Conservation (phyloP, 1,284 basidiomycete species). For the Termitomyces sp. region DNA sequence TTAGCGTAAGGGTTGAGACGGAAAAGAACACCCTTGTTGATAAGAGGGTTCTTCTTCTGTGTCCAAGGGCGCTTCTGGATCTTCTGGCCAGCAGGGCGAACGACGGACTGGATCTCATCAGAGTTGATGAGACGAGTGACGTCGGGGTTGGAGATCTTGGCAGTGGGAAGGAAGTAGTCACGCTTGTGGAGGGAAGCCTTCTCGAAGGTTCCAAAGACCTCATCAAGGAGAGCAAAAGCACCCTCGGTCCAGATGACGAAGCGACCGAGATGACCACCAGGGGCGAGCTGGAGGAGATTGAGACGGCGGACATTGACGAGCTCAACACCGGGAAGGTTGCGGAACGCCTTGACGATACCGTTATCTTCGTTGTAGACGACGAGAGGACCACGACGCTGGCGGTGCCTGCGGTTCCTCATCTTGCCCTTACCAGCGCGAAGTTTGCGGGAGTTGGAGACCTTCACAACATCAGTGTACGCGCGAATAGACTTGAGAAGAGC, state of each 20-base stretch:
- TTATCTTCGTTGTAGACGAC: constrained; percentile 98
- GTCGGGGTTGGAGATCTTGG: constrained; percentile 97
- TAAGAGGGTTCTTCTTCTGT: constrained; percentile 99
- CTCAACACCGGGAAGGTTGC: constrained; percentile 99
- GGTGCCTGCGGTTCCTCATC: constrained; percentile 94
- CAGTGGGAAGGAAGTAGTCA: constrained; percentile 86
- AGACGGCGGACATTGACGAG: constrained; percentile 91
- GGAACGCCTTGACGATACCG: constrained; percentile 97
- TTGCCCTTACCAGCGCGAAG: constrained; percentile 98
- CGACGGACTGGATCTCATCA: constrained; percentile 92
- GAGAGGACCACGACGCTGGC: constrained; percentile 96
- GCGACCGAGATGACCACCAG: constrained; percentile 98
- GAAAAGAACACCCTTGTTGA: constrained; percentile 97
- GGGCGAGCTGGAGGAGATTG: constrained; percentile 98
- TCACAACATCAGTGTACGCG: constrained; percentile 93
- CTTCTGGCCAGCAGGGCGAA: constrained; percentile 82
- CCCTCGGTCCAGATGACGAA: constrained; percentile 99
- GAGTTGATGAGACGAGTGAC: constrained; percentile 99
- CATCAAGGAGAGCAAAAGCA: constrained; percentile 91
- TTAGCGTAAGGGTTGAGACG: constrained; percentile 99
- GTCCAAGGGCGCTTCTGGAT: constrained; percentile 92
- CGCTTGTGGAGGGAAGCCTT: constrained; percentile 86
- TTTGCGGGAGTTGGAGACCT: constrained; percentile 97
- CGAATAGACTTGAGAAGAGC: constrained; percentile 87
- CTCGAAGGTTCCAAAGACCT: constrained; percentile 92